Evolutionary conservation across 2,329 filamentous ascomycete genomes (phyloP), one percentile per base, ranked within the genome.

Genomic region (Westerdykella ornata): DNA sequence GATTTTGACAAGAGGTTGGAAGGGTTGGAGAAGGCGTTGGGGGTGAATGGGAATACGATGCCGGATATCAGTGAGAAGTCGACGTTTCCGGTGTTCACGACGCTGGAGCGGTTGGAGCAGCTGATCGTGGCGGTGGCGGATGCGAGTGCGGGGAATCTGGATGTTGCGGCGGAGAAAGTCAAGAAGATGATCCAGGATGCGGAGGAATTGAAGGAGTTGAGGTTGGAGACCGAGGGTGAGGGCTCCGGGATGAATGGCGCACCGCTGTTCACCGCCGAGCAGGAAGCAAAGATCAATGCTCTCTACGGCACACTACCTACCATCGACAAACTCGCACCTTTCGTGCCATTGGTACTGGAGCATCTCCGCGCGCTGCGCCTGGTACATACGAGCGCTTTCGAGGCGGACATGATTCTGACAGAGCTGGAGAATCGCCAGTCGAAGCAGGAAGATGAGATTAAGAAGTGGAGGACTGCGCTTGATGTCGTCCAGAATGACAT

Each of bases 271-370:
- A 74, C 82, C 42, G 73, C 75, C 7, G 88, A 94, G 54, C 85
- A 94, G 54, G 76, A 81, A 31, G 76, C 85, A 39, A 95, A 95
- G 63, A 85, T 98, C 62, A 92, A 94, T 51, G 86, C 89, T 1
- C 77, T 98, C 4, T 96, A 96, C 66, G 84, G 85, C 1, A 86
- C 88, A 3, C 72, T 98, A 13, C 84, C 88, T 1, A 92, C 87
- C 0, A 92, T 98, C 44, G 88, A 95, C 66, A 85, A 77, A 42
- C 74, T 98, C 6, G 77, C 87, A 5, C 92, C 92, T 1, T 74
- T 95, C 14, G 75, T 98, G 3, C 90, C 92, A 1, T 79, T 87
- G 4, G 73, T 97, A 8, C 73, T 98, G 9, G 88, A 96, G 56
- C 79, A 92, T 18, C 71, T 98, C 38, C 78, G 89, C 43, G 94